Conservation (phyloP, 441 rosid species). For the Biscutella laevigata region DNA sequence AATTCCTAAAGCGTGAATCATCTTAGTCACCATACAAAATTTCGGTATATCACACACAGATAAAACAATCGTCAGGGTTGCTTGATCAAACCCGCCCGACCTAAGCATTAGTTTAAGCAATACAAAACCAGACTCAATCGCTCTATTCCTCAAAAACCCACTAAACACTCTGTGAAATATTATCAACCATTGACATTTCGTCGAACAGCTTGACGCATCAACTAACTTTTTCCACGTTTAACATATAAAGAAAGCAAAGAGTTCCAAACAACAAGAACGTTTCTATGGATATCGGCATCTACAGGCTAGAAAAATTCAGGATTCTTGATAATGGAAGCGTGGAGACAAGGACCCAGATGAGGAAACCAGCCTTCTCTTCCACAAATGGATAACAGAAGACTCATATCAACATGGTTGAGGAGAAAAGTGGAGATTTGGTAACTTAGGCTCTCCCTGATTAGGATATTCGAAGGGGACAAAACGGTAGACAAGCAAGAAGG, state of each 20-base stretch:
- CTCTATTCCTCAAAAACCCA: conserved; percentile 48
- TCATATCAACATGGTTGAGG: conserved; percentile 50
- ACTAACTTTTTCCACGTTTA: conserved; percentile 29
- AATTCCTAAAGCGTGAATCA: conserved; percentile 54
- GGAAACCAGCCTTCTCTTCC: conserved; percentile 47
- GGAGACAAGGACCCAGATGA: conserved; percentile 68
- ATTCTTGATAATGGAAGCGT: conserved; percentile 60
- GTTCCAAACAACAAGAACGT: conserved; percentile 63
- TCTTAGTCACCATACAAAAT: conserved; percentile 30
- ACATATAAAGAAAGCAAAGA: conserved; percentile 44
- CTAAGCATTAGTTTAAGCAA: conserved; percentile 41
- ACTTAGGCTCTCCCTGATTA: conserved; percentile 24
- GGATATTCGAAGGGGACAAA: conserved; percentile 31
- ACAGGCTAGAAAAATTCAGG: conserved; percentile 30
- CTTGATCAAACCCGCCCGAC: conserved; percentile 52
- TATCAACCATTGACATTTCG: conserved; percentile 57
- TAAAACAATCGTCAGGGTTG: conserved; percentile 65
- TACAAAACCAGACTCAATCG: conserved; percentile 33
- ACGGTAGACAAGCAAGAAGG: conserved; percentile 35
- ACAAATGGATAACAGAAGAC: conserved; percentile 51
- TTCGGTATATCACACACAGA: conserved; percentile 54
- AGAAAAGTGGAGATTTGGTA: conserved; percentile 29
- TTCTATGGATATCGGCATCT: conserved; percentile 21
- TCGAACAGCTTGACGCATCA: conserved; percentile 57
- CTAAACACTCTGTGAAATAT: conserved; percentile 53